These are phyloP conservation scores for Coniochaeta ligniaria DNA, from an alignment of 2,329 filamentous ascomycete genomes.

Conservation along the genomic window DNA sequence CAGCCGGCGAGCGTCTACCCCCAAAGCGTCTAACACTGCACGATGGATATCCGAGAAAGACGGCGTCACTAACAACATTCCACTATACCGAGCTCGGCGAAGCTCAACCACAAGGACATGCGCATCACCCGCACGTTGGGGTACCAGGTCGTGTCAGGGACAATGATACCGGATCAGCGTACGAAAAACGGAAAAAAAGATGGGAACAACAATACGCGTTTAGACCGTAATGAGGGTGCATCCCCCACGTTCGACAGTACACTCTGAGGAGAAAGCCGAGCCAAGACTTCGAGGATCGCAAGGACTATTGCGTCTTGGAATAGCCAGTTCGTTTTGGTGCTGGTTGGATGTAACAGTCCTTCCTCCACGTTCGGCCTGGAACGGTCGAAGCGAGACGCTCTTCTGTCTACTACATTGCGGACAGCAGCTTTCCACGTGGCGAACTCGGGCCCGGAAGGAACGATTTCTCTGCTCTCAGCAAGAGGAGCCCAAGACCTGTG, in stretches of 20 bases:
- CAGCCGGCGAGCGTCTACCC: constrained; percentile 49
- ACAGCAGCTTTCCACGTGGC: background rate
- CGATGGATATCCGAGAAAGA: background rate
- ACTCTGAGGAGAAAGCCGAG: background rate
- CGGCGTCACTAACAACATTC: background rate
- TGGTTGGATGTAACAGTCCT: background rate
- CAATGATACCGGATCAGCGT: background rate
- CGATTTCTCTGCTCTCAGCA: background rate
- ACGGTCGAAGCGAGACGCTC: background rate
- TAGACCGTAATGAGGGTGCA: background rate
- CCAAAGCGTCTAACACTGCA: constrained; percentile 40
- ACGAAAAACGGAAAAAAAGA: background rate
- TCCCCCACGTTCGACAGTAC: background rate
- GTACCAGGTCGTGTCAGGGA: background rate
- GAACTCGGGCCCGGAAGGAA: background rate
- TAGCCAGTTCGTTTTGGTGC: background rate
- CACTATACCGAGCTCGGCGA: background rate
- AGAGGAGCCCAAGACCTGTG: background rate
- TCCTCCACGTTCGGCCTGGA: background rate
- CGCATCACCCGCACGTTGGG: background rate
- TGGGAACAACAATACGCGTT: background rate
- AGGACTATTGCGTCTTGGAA: background rate
- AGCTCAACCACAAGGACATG: background rate
- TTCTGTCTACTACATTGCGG: background rate
- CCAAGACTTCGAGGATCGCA: background rate